Base-by-base conservation (phyloP, 2,329 filamentous ascomycete species). In the Pseudocercospora fijiensis region DNA sequence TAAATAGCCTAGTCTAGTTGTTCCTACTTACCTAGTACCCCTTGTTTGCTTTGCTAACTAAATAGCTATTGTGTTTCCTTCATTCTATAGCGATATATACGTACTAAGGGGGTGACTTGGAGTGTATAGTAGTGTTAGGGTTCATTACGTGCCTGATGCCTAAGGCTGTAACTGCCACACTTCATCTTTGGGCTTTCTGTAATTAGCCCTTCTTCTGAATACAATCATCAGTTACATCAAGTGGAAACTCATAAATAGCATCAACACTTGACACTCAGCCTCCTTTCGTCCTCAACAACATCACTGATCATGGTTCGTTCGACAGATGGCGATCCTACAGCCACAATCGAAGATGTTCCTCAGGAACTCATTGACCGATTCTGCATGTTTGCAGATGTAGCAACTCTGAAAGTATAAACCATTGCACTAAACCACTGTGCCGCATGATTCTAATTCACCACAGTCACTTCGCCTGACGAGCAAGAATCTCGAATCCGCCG, bases 291-390 rank as follows among this genome's bases (percentile, higher is more conserved):
- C 13, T 13, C 45, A 13, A 49, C 18, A 24, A 26, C 24, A 53
- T 43, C 22, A 57, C 16, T 33, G 20, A 57, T 6, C 33, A 57
- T 57, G 55, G 55, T 57, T 11, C 30, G 55, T 8, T 57, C 55
- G 24, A 41, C 22, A 5, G 13, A 22, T 27, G 55, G 55, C 55
- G 22, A 41, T 9, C 55, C 55, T 16, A 45, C 55, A 13, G 55
- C 55, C 30, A 43, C 55, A 6, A 18, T 57, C 9, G 18, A 57
- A 20, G 55, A 57, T 11, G 9, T 57, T 24, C 55, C 30, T 2
- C 55, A 57, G 24, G 33, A 57, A 10, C 33, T 57, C 18, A 30
- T 57, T 24, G 55, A 45, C 20, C 30, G 55, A 20, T 57, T 53
- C 49, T 53, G 49, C 26, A 53, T 30, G 22, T 53, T 30, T 26